Conservation (phyloP, 352 stramenopile species). For the Pythium guiyangense region DNA sequence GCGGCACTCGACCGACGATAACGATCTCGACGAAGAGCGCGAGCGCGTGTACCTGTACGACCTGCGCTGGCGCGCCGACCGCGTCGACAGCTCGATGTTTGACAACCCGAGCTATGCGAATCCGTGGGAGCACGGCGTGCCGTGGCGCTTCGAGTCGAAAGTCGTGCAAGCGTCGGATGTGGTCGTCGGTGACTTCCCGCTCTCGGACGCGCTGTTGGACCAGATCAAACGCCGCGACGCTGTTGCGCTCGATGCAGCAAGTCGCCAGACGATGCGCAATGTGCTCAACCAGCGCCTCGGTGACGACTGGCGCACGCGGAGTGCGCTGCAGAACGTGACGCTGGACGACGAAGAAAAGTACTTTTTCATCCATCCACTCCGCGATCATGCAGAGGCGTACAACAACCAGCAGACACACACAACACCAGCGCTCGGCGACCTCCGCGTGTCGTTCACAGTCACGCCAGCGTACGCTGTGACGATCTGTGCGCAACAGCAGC, state of each 20-base stretch:
- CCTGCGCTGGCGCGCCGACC: slow-evolving; percentile 46
- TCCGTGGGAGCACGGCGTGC: slow-evolving; percentile 32
- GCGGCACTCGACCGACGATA: slow-evolving; percentile 23
- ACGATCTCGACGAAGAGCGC: slow-evolving; percentile 37
- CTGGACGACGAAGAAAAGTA: slow-evolving; percentile 50
- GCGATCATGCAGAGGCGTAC: neutral
- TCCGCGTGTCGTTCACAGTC: slow-evolving; percentile 63
- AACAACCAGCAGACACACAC: slow-evolving; percentile 10
- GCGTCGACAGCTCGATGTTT: slow-evolving; percentile 51
- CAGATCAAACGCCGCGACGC: slow-evolving; percentile 59
- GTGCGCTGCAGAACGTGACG: slow-evolving; percentile 42
- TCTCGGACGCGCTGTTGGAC: slow-evolving; percentile 53
- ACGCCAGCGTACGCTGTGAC: slow-evolving; percentile 63
- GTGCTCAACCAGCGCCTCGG: slow-evolving; percentile 51
- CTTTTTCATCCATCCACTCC: slow-evolving; percentile 28
- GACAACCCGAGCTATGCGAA: slow-evolving; percentile 64
- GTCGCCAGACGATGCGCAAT: slow-evolving; percentile 45
- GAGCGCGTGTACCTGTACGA: slow-evolving; percentile 76
- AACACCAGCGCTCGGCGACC: slow-evolving; percentile 37
- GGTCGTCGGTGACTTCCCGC: slow-evolving; percentile 55
- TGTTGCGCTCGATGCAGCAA: slow-evolving; percentile 37
- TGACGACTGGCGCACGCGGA: slow-evolving; percentile 27
- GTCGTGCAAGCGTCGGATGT: slow-evolving; percentile 22
- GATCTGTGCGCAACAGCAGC: slow-evolving; percentile 45
- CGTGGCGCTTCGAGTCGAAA: slow-evolving; percentile 47